phyloP scores from a whole-genome alignment of 2,329 filamentous ascomycete species.

The Penicillium hesseltinei region DNA sequence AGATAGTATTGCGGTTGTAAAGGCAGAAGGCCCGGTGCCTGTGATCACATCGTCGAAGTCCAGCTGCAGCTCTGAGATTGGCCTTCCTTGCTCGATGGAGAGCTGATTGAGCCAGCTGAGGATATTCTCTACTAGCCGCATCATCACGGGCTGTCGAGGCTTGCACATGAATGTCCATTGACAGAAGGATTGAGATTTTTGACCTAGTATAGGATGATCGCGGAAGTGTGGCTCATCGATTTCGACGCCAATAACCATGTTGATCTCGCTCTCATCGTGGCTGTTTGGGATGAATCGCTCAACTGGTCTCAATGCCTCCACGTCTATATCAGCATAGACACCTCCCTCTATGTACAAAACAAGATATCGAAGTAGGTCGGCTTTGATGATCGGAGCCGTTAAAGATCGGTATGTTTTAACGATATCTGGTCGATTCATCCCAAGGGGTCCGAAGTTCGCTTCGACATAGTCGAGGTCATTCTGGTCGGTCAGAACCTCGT shows the following conservation, averaged over 20 bases:
- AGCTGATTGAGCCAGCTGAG: slow-evolving; percentile 63
- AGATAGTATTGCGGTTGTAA: slow-evolving; percentile 62
- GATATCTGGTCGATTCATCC: slow-evolving; percentile 66
- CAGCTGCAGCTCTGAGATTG: slow-evolving; percentile 61
- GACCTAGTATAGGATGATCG: slow-evolving; percentile 63
- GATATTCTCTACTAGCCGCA: slow-evolving; percentile 66
- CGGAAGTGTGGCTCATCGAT: slow-evolving; percentile 67
- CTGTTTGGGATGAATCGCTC: slow-evolving; percentile 62
- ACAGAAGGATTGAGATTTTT: slow-evolving; percentile 68
- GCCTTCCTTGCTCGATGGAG: slow-evolving; percentile 57
- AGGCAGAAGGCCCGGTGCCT: slow-evolving; percentile 70
- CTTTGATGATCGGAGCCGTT: slow-evolving; percentile 64
- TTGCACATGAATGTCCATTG: slow-evolving; percentile 75
- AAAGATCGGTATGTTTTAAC: slow-evolving; percentile 60
- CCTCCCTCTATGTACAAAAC: slow-evolving; percentile 66
- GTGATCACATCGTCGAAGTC: slow-evolving; percentile 72
- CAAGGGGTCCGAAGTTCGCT: slow-evolving; percentile 63
- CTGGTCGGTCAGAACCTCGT: slow-evolving; percentile 67
- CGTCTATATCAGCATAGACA: slow-evolving; percentile 61
- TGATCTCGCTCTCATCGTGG: slow-evolving; percentile 63
- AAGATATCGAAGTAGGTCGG: slow-evolving; percentile 64
- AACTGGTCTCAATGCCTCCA: slow-evolving; percentile 55
- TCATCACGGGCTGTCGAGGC: slow-evolving; percentile 65
- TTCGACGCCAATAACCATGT: slow-evolving; percentile 69
- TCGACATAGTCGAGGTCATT: slow-evolving; percentile 69